Percentiles rank a stretch among this genome's conserved stretches.
Conservation (phyloP, 306 rosid genomes). For the Vigna nakashimae region DNA sequence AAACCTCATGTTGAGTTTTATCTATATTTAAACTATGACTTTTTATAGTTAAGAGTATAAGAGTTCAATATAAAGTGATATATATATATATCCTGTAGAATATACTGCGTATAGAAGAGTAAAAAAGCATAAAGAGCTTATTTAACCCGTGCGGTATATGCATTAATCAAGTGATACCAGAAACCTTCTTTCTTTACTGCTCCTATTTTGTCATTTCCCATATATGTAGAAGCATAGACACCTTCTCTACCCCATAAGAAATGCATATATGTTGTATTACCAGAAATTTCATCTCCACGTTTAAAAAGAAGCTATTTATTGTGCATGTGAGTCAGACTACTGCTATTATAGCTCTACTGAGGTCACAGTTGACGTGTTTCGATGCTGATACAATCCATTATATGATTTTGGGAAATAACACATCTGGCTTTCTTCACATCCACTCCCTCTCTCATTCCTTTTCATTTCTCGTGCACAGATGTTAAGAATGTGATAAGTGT, state of each 20-base stretch:
- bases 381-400: not conserved
- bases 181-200: slow-evolving; percentile 46
- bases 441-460: too few relatives aligned
- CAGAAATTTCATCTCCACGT: slow-evolving; percentile 53
- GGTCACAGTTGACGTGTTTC: slow-evolving; percentile 41
- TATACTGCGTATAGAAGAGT: not conserved
- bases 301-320: slow-evolving; percentile 49
- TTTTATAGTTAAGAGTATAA: too few relatives aligned
- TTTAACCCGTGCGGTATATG: slow-evolving; percentile 59
- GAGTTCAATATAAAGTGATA: too few relatives aligned
- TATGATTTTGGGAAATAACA: not conserved
- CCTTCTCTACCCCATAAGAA: slow-evolving; percentile 42
- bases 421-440: not conserved
- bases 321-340: slow-evolving; percentile 47
- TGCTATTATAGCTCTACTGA: slow-evolving; percentile 30
- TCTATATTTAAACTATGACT: too few relatives aligned
- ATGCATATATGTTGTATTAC: slow-evolving; percentile 46
- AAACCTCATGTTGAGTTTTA: too few relatives aligned
- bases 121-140: slow-evolving; percentile 37
- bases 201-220: slow-evolving; percentile 56
- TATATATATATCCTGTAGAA: not conserved
- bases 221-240: slow-evolving; percentile 52
- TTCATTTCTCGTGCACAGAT: too few relatives aligned
- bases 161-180: slow-evolving; percentile 30
- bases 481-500: too few relatives aligned